Conservation (phyloP, 108 stramenopile genomes). For the Cyclotella sp. region DNA sequence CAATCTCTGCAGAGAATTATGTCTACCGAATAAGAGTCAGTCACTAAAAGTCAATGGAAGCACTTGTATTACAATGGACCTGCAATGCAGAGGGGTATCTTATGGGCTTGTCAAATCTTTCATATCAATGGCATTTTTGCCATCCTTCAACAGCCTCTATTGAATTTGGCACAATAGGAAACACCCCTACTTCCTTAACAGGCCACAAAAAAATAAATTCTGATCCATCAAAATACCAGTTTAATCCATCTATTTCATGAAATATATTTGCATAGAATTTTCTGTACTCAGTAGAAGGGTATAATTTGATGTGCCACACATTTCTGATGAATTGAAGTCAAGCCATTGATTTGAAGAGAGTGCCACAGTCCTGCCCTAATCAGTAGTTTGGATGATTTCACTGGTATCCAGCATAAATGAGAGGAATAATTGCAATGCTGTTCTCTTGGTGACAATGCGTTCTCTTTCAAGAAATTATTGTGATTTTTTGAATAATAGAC, state of each 20-base stretch:
- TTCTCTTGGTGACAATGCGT: background rate
- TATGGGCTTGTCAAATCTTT: background rate
- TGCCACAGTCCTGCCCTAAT: constrained; percentile 24
- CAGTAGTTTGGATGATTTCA: constrained; percentile 35
- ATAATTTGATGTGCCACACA: constrained; percentile 20
- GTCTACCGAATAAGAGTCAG: no score
- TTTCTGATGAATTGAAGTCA: constrained; percentile 25
- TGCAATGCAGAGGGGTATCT: no score
- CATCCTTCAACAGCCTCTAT: constrained; percentile 34
- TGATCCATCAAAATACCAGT: constrained; percentile 40
- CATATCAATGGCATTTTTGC: constrained; percentile 25
- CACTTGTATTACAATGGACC: no score
- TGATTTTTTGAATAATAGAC: constrained; percentile 32
- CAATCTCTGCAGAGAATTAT: no score
- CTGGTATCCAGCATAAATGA: constrained; percentile 24
- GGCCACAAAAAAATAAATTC: constrained; percentile 42
- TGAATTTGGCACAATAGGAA: constrained; percentile 38
- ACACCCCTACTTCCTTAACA: constrained; percentile 24
- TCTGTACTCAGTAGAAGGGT: constrained; percentile 34
- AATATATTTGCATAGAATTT: constrained; percentile 45
- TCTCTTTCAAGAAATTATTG: constrained; percentile 34
- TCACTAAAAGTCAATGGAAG: no score
- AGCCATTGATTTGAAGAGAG: constrained; percentile 13
- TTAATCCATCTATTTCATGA: constrained; percentile 31
- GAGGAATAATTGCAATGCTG: constrained; percentile 1